Conservation (phyloP, 1,284 basidiomycete species). For the Ceratobasidium papillatum region DNA sequence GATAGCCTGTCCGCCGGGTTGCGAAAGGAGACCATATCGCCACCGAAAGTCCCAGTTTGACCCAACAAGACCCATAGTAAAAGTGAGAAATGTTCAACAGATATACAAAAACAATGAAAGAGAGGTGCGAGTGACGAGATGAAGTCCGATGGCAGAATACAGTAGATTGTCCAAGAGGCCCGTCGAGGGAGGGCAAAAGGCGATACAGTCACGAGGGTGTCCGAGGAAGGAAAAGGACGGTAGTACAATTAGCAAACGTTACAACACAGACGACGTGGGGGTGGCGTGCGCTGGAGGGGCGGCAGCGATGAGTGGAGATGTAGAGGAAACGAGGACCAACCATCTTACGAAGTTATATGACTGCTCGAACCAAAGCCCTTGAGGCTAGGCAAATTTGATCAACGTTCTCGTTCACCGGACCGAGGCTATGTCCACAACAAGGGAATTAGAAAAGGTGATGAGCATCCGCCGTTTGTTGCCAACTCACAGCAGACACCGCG, state of each 20-base stretch:
- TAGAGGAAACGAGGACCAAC: neutral
- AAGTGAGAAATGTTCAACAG: neutral
- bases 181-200: slow-evolving; percentile 10
- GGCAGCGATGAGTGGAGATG: slow-evolving; percentile 20
- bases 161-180: neutral
- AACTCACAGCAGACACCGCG: neutral
- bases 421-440: neutral
- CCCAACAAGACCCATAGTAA: slow-evolving; percentile 15
- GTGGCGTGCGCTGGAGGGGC: neutral
- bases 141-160: slow-evolving; percentile 5
- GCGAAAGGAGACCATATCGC: slow-evolving; percentile 20
- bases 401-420: neutral
- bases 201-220: slow-evolving; percentile 29
- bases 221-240: slow-evolving; percentile 10
- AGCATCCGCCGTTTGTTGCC: neutral
- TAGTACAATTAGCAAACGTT: slow-evolving; percentile 19
- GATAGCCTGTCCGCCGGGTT: slow-evolving; percentile 55
- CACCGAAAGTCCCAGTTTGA: slow-evolving; percentile 24
- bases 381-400: slow-evolving; percentile 27
- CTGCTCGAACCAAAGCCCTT: neutral
- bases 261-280: neutral
- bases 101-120: neutral
- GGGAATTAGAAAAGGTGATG: neutral
- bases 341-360: slow-evolving; percentile 37
- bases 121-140: neutral